Base-by-base conservation (phyloP, 2,329 filamentous ascomycete genomes). In the Metarhizium anisopliae region DNA sequence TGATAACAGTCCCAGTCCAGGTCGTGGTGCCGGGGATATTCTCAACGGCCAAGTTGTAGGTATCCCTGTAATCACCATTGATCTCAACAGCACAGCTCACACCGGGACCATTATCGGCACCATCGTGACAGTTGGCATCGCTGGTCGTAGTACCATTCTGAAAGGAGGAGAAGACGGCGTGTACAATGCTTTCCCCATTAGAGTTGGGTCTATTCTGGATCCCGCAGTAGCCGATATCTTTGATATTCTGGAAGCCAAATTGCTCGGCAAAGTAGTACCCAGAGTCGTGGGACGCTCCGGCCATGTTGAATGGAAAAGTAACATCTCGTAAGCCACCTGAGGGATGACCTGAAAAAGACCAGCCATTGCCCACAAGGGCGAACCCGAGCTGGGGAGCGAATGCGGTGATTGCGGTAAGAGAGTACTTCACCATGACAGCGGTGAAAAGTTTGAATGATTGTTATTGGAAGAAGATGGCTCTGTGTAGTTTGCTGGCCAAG, bases 31-130 rank as follows among this genome's bases (percentile, higher is more conserved):
- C 3, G 25, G 25, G 25, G 25, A 25, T 4, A 36, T 61, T 59
- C 52, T 59, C 52, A 25, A 67, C 55, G 10, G 58, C 51, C 20
- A 55, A 42, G 55, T 63, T 57, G 36, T 59, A 64, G 7, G 56
- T 63, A 45, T 60, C 50, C 6, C 32, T 52, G 50, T 65, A 67
- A 35, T 59, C 53, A 3, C 55, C 56, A 0, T 45, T 29, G 6
- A 64, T 50, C 2, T 60, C 58, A 4, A 63, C 8, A 18, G 59
- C 42, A 54, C 63, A 62, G 54, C 65, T 62, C 8, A 64, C 56
- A 10, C 62, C 56, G 53, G 65, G 59, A 47, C 64, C 50, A 56
- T 63, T 56, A 53, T 70, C 61, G 56, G 68, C 61, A 35, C 66
- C 55, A 51, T 60, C 1, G 49, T 62, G 2, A 61, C 67, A 65